Evolutionary conservation across 2,329 filamentous ascomycete species (phyloP).

Genomic region (Claviceps africana): DNA sequence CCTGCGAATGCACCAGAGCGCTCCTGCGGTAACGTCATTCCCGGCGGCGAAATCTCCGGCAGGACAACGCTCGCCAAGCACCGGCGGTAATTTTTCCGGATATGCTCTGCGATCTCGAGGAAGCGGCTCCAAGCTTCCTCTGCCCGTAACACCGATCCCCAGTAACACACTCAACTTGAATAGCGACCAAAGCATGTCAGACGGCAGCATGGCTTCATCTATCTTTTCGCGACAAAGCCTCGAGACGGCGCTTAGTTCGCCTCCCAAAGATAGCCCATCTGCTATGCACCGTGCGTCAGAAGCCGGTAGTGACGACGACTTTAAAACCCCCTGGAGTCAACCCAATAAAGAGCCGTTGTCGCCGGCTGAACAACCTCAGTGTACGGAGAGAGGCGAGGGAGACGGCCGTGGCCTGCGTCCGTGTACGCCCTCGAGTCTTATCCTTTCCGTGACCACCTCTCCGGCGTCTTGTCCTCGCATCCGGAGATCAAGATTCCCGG

Average conservation of each 20-base stretch:
- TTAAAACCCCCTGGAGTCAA: slow-evolving; percentile 12
- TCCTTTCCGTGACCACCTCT: slow-evolving; percentile 8
- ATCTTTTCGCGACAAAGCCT: slow-evolving; percentile 24
- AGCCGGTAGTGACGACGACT: slow-evolving; percentile 6
- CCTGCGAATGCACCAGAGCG: not conserved
- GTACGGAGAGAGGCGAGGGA: not conserved
- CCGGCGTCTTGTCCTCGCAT: slow-evolving; percentile 12
- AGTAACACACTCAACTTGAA: slow-evolving; percentile 21
- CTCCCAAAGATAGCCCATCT: slow-evolving; percentile 16
- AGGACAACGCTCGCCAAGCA: slow-evolving; percentile 13
- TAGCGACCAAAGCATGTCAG: slow-evolving; percentile 25
- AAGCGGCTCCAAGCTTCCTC: slow-evolving; percentile 25
- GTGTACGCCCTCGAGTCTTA: slow-evolving; percentile 12
- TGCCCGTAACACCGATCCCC: slow-evolving; percentile 24
- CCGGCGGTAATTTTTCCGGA: slow-evolving; percentile 12
- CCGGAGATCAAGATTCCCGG: slow-evolving; percentile 5
- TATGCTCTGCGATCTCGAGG: slow-evolving; percentile 20
- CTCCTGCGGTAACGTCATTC: not conserved
- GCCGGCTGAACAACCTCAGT: not conserved
- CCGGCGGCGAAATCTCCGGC: not conserved
- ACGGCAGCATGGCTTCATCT: slow-evolving; percentile 30
- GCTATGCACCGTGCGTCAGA: slow-evolving; percentile 10
- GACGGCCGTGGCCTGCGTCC: slow-evolving; percentile 1
- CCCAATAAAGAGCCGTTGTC: slow-evolving; percentile 9
- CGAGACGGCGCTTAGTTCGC: slow-evolving; percentile 18